Conservation (phyloP, 2,329 filamentous ascomycete species). For the Colletotrichum tofieldiae region DNA sequence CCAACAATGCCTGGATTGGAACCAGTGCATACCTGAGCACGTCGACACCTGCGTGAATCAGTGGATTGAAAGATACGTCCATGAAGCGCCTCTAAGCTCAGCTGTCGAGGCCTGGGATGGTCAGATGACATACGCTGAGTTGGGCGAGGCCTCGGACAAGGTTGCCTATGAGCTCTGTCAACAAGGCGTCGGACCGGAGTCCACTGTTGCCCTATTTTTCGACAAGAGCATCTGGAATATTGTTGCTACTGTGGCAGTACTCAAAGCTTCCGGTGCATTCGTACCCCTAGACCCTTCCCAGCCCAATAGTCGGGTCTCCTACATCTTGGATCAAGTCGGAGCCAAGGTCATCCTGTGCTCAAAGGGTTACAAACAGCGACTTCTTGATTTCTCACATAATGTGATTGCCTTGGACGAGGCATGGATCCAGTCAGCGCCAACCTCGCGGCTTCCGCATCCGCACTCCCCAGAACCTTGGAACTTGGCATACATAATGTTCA, state of each 20-base stretch:
- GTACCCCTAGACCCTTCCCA: conserved; percentile 43
- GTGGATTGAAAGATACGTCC: conserved; percentile 14
- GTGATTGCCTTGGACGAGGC: conserved; percentile 27
- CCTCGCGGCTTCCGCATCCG: neutral
- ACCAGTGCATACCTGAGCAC: conserved; percentile 1
- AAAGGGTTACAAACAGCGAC: neutral
- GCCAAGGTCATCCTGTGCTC: conserved; percentile 32
- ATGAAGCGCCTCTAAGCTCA: conserved; percentile 23
- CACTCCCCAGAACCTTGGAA: conserved; percentile 14
- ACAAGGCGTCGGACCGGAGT: conserved; percentile 20
- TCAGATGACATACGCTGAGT: conserved; percentile 45
- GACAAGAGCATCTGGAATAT: conserved; percentile 49
- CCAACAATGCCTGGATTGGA: conserved; percentile 24
- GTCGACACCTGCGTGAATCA: conserved; percentile 2
- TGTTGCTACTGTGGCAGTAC: conserved; percentile 45
- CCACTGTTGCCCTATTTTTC: conserved; percentile 47
- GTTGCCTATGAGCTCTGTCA: conserved; percentile 40
- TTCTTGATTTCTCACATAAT: conserved; percentile 1
- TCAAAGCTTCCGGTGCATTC: conserved; percentile 37
- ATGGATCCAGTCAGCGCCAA: conserved; percentile 25
- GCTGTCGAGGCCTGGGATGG: conserved; percentile 48
- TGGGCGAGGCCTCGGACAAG: conserved; percentile 44
- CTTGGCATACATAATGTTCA: conserved; percentile 40
- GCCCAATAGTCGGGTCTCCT: conserved; percentile 42
- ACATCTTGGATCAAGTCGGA: conserved; percentile 36